phyloP scores from a whole-genome alignment of 352 stramenopile genomes.

The Phytophthora lateralis region DNA sequence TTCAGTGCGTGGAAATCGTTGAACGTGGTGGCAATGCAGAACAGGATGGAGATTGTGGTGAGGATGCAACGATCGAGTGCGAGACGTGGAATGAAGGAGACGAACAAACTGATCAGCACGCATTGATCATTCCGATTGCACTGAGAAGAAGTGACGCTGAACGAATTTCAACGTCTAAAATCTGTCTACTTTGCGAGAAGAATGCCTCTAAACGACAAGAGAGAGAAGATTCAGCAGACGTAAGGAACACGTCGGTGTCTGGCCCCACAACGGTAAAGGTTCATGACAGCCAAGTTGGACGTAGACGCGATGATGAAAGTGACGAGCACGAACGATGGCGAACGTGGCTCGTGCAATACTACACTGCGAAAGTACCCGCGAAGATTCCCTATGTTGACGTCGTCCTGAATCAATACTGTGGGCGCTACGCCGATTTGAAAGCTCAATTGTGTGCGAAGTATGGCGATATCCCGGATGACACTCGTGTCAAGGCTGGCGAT shows the following conservation, averaged over 20 bases:
- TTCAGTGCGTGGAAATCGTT: slow-evolving; percentile 55
- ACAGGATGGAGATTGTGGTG: background rate
- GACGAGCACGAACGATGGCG: slow-evolving; percentile 41
- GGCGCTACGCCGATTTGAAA: slow-evolving; percentile 60
- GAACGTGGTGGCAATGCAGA: background rate
- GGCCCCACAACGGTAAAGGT: background rate
- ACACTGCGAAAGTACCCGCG: slow-evolving; percentile 43
- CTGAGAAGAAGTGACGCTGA: slow-evolving; percentile 3
- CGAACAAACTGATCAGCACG: slow-evolving; percentile 39
- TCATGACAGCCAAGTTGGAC: slow-evolving; percentile 12
- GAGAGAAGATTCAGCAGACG: background rate
- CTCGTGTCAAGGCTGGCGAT: background rate
- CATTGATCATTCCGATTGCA: slow-evolving; percentile 35
- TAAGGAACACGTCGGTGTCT: background rate
- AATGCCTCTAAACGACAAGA: background rate
- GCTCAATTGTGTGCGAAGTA: slow-evolving; percentile 60
- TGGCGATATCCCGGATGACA: slow-evolving; percentile 19
- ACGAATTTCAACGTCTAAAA: background rate
- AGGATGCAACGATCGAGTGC: slow-evolving; percentile 11
- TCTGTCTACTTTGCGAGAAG: slow-evolving; percentile 29
- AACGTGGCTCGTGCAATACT: slow-evolving; percentile 57
- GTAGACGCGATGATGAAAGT: slow-evolving; percentile 22
- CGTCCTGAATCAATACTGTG: slow-evolving; percentile 62
- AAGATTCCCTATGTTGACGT: slow-evolving; percentile 66
- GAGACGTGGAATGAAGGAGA: slow-evolving; percentile 27